phyloP scores from a whole-genome alignment of 164 flowering plant genomes.

The Chimonanthus salicifolius region DNA sequence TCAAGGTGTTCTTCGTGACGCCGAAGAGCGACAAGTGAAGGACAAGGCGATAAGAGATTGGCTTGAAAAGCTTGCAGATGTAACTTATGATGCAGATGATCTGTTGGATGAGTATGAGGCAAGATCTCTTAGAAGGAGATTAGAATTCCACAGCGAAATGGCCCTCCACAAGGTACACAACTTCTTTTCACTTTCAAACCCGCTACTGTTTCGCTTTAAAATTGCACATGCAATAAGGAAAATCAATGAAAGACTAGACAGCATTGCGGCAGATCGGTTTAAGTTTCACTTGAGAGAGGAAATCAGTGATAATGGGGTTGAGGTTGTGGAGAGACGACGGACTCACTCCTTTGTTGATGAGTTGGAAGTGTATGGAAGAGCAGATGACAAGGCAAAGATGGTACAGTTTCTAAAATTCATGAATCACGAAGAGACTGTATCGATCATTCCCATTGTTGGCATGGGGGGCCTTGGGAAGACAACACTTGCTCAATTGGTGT shows the following conservation, averaged over 20 bases:
- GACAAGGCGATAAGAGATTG: not conserved
- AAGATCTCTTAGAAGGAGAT: not conserved
- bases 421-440: not conserved
- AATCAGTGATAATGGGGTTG: not conserved
- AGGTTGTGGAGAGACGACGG: not conserved
- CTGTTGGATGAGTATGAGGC: not conserved
- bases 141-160: not conserved
- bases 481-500: conserved; percentile 5
- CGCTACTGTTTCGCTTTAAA: not conserved
- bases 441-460: not conserved
- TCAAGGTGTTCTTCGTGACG: not conserved
- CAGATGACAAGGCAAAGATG: not conserved
- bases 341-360: not conserved
- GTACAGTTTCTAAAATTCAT: not conserved
- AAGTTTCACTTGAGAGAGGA: not conserved
- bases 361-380: conserved; percentile 1
- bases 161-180: conserved; percentile 1
- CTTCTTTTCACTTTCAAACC: not conserved
- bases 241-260: not conserved
- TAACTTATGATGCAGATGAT: not conserved
- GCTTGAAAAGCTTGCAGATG: not conserved
- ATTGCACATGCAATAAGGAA: not conserved
- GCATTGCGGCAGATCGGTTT: not conserved
- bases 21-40: not conserved
- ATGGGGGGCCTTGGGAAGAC: conserved; percentile 6